A percentile compares a stretch with the other conserved stretches of the same genome.
Conservation (phyloP, 495 filamentous ascomycete genomes). For the Xeromyces bisporus region DNA sequence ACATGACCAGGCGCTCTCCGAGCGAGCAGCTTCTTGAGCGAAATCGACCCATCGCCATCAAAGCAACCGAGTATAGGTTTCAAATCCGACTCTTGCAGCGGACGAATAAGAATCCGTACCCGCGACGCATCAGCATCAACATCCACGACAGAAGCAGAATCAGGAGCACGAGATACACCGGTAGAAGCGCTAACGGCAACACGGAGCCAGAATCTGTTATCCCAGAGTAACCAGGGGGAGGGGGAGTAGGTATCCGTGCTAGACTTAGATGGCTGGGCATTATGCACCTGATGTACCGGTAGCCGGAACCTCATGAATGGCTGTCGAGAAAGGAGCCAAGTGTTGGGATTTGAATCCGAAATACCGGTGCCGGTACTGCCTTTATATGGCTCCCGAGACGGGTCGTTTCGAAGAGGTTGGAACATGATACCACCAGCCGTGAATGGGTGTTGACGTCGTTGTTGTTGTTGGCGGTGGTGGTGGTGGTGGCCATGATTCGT, state of each 20-base stretch:
- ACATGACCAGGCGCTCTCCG: conserved; percentile 13
- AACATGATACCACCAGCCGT: conserved; percentile 38
- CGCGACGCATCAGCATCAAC: background rate
- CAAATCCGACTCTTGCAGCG: conserved; percentile 33
- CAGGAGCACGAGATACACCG: too few relatives aligned
- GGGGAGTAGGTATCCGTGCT: background rate
- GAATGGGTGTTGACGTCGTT: conserved; percentile 22
- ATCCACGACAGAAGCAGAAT: background rate
- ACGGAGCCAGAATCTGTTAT: conserved; percentile 71
- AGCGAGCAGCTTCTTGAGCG: conserved; percentile 5
- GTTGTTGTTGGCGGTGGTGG: too few relatives aligned
- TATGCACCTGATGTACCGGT: conserved; percentile 5
- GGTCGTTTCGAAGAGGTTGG: conserved; percentile 25
- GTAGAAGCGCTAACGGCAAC: conserved; percentile 18
- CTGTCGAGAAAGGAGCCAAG: conserved; percentile 36
- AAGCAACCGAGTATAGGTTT: conserved; percentile 8
- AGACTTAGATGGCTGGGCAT: conserved; percentile 1
- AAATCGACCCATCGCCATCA: background rate
- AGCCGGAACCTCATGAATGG: conserved; percentile 21
- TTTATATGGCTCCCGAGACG: background rate
- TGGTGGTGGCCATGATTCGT: too few relatives aligned
- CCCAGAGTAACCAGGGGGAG: conserved; percentile 40
- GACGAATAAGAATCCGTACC: conserved; percentile 26
- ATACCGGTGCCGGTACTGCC: conserved; percentile 1
- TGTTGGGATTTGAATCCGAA: too few relatives aligned